Base-by-base conservation (phyloP, 2,329 filamentous ascomycete genomes). In the Botryosphaeria dothidea region DNA sequence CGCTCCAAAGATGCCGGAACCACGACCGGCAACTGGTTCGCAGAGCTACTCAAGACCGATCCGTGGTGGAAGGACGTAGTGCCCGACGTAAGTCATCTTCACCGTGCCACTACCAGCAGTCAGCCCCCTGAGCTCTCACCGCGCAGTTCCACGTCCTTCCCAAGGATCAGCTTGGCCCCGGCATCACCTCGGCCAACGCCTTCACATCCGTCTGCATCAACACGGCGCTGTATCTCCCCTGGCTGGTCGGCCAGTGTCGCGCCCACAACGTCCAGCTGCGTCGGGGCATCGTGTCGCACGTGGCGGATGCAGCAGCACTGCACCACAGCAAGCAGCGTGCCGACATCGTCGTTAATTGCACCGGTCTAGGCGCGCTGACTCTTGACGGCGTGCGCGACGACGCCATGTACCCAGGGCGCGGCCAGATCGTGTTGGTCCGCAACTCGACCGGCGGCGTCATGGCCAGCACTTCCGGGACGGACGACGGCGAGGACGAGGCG, bases 201-300 rank as follows among this genome's bases (percentile, higher is more conserved):
- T 97, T 95, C 77, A 92, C 87, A 7, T 94, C 91, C 0, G 89
- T 97, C 45, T 97, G 93, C 79, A 94, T 97, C 76, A 97, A 98
- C 79, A 92, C 92, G 0, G 87, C 91, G 49, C 79, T 97, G 65
- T 98, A 97, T 78, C 86, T 97, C 2, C 88, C 92, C 3, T 97
- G 91, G 87, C 88, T 98, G 0, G 82, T 91, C 0, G 90, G 91
- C 0, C 89, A 95, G 79, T 96, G 92, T 75, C 83, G 91, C 29
- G 87, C 87, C 70, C 86, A 88, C 65, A 91, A 92, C 29, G 90
- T 91, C 6, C 81, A 87, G 0, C 81, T 83, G 66, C 78, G 76
- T 34, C 74, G 81, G 29, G 79, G 76, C 46, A 74, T 80, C 25
- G 74, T 81, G 51, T 78, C 80, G 17, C 91, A 97, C 75, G 85